Evolutionary conservation across 1,139 yeast genomes (phyloP).

Genomic region (Kodamaea sp.): DNA sequence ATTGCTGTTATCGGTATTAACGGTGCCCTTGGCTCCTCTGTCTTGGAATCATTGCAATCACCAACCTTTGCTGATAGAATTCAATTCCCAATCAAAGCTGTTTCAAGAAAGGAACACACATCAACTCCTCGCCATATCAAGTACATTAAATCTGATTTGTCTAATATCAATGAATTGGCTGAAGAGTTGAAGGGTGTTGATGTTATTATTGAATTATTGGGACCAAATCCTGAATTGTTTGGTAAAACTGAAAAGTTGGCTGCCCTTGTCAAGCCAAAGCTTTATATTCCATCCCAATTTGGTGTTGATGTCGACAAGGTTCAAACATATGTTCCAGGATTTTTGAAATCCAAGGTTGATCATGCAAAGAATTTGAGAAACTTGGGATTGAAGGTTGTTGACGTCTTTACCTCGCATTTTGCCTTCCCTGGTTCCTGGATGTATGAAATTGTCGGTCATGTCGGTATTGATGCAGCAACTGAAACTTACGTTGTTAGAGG

Average conservation of each 20-base stretch:
- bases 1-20: conserved; percentile 54
- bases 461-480: conserved; percentile 35
- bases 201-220: conserved; percentile 46
- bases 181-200: conserved; percentile 46
- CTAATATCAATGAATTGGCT: conserved; percentile 19
- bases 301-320: conserved; percentile 42
- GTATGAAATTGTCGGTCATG: conserved; percentile 29
- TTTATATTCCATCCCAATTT: conserved; percentile 62
- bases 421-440: conserved; percentile 38
- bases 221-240: conserved; percentile 23
- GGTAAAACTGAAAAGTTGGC: conserved; percentile 32
- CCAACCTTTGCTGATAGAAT: conserved; percentile 40
- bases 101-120: conserved; percentile 40
- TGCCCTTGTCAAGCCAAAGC: conserved; percentile 40
- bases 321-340: conserved; percentile 27
- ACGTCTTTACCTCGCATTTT: conserved; percentile 43
- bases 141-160: conserved; percentile 32
- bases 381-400: conserved; percentile 51
- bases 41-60: conserved; percentile 42
- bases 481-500: conserved; percentile 41
- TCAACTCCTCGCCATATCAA: conserved; percentile 34
- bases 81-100: conserved; percentile 47
- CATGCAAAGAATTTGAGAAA: conserved; percentile 40
- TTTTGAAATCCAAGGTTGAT: conserved; percentile 32
- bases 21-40: conserved; percentile 51